Base-by-base conservation (phyloP, 495 filamentous ascomycete genomes). In the Articulospora tetracladia region DNA sequence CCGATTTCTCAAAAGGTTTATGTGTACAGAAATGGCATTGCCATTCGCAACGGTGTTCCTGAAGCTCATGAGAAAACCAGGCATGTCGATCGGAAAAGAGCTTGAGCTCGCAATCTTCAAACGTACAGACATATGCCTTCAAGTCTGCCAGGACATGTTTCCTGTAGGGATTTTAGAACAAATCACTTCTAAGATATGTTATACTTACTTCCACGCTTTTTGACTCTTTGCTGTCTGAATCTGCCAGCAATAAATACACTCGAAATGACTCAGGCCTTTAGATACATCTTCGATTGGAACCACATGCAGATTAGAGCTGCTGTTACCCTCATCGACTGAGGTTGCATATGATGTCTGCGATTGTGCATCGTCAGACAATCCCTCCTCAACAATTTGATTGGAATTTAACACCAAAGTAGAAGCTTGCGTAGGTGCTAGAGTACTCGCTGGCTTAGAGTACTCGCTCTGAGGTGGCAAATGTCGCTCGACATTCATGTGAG, bases 201-300 rank as follows among this genome's bases (percentile, higher is more conserved):
- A 2, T 36, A 64, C 70, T 51, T 58, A 73, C 70, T 60, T 73
- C 73, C 73, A 76, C 20, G 67, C 60, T 24, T 41, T 22, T 30
- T 61, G 68, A 44, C 44, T 65, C 1, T 56, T 53, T 6, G 62
- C 61, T 1, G 49, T 53, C 22, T 71, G 60, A 53, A 71, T 66
- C n/a, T 55, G 60, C 23, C 62, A 71, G 48, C 72, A 74, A 26
- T 70, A 73, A 0, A 67, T 71, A 32, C 72, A 76, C 50, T 70
- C 62, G 44, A 76, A 72, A 30, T 65, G 70, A 1, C 44, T 8
- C 1, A 53, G n/a, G 17, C 44, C 48, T 32, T 56, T 39, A 8
- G 30, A 39, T 19, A 57, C 60, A 41, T 56, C 28, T 25, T 63
- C 55, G 7, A 62, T 19, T 3, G 8, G 47, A 20, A 60, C 39